Evolutionary conservation across 768 basidiomycete genomes (phyloP).

Genomic region (Obba rivulosa): DNA sequence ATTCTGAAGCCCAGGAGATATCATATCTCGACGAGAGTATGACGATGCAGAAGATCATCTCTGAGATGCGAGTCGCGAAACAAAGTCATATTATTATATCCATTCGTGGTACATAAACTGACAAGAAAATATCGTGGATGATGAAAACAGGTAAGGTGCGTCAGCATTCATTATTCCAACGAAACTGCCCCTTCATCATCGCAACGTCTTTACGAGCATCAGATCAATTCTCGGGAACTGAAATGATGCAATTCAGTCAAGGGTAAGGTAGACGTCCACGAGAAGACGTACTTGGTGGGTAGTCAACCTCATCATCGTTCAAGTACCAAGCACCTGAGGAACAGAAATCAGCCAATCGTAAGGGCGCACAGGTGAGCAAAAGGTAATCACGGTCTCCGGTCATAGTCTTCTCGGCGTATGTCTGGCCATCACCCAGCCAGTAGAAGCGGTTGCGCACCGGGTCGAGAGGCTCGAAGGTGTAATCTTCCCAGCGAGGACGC

Average conservation of each 20-base stretch:
- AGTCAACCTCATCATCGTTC: constrained; percentile 32
- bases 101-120: too few relatives aligned
- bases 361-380: not conserved
- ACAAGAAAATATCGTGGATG: too few relatives aligned
- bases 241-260: not conserved
- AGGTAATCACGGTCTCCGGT: constrained; percentile 22
- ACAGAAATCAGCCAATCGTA: not conserved
- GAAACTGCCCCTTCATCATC: too few relatives aligned
- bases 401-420: constrained; percentile 41
- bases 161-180: too few relatives aligned
- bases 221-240: too few relatives aligned
- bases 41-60: too few relatives aligned
- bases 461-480: constrained; percentile 42
- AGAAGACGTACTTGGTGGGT: constrained; percentile 34
- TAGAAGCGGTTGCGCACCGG: constrained; percentile 39
- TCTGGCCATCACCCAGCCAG: constrained; percentile 60
- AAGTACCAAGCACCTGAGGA: constrained; percentile 42
- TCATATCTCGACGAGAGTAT: too few relatives aligned
- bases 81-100: too few relatives aligned
- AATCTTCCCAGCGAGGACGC: constrained; percentile 64
- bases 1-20: too few relatives aligned
- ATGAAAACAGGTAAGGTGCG: too few relatives aligned
- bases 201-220: too few relatives aligned
- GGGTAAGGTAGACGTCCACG: not conserved
- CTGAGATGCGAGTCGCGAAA: too few relatives aligned